Conservation (phyloP, 177 flowering plant genomes). For the Vitis hybrid region DNA sequence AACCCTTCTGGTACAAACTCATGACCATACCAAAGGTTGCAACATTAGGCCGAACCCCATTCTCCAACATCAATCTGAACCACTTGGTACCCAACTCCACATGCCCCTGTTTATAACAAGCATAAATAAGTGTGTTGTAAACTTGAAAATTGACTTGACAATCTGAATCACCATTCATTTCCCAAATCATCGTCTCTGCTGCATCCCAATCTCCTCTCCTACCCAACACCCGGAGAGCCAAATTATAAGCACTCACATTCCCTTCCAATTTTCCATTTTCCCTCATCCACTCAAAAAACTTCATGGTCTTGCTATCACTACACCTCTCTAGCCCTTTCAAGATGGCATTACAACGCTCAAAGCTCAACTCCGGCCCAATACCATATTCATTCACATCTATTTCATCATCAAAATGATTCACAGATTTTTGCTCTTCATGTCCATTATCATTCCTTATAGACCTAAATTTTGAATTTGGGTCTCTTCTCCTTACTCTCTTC, state of each 20-base stretch:
- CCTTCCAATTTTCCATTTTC: conserved; percentile 59
- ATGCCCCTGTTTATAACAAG: conserved; percentile 54
- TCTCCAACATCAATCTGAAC: conserved; percentile 76
- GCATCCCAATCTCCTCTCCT: conserved; percentile 67
- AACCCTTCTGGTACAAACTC: conserved; percentile 76
- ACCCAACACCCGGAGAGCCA: conserved; percentile 58
- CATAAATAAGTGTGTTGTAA: conserved; percentile 75
- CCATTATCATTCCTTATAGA: conserved; percentile 17
- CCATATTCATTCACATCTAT: conserved; percentile 33
- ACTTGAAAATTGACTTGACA: conserved; percentile 52
- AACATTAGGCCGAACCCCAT: conserved; percentile 58
- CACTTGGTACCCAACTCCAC: conserved; percentile 56
- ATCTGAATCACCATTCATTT: conserved; percentile 36
- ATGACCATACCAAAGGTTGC: conserved; percentile 92
- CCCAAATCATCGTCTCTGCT: conserved; percentile 55
- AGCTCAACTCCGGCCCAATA: conserved; percentile 38
- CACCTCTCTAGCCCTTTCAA: conserved; percentile 53
- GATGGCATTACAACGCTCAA: conserved; percentile 49
- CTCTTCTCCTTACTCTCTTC: conserved; percentile 18
- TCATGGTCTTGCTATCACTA: conserved; percentile 43
- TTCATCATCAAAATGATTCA: conserved; percentile 22
- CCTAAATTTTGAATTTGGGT: conserved; percentile 10
- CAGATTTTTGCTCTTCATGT: conserved; percentile 4
- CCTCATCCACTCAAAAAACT: conserved; percentile 81
- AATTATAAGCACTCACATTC: conserved; percentile 61